phyloP scores from a whole-genome alignment of 306 rosid species.

The Pueraria montana region DNA sequence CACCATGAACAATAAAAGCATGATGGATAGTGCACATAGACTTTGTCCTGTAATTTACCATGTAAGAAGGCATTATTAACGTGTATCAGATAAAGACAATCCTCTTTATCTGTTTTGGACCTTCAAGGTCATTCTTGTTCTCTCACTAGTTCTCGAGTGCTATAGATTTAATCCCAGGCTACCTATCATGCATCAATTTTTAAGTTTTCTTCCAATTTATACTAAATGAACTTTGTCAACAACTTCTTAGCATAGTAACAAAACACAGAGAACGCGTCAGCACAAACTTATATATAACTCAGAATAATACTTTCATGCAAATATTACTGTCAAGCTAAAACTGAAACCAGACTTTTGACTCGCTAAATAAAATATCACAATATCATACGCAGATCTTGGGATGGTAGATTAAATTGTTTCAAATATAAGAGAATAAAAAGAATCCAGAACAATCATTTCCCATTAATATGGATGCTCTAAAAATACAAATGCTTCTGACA shows the following conservation, averaged over 20 bases:
- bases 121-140: background rate
- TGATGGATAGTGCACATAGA: background rate
- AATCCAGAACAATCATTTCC: slow-evolving; percentile 1
- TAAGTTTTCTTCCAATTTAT: background rate
- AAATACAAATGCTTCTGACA: background rate
- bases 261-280: background rate
- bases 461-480: background rate
- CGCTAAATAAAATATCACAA: background rate
- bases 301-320: background rate
- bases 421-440: background rate
- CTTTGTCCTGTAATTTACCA: background rate
- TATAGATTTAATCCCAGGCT: background rate
- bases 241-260: background rate
- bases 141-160: background rate
- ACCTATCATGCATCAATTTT: background rate
- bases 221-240: background rate
- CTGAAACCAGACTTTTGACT: background rate
- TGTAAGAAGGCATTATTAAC: background rate
- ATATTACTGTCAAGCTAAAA: background rate
- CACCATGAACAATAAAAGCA: too few relatives aligned
- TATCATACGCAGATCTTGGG: background rate
- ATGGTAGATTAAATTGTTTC: background rate
- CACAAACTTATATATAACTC: background rate
- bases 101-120: background rate
- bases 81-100: too few relatives aligned